These are phyloP conservation scores for Pittosporum tobira DNA, from an alignment of 129 eudicot species.

Conservation along the genomic window DNA sequence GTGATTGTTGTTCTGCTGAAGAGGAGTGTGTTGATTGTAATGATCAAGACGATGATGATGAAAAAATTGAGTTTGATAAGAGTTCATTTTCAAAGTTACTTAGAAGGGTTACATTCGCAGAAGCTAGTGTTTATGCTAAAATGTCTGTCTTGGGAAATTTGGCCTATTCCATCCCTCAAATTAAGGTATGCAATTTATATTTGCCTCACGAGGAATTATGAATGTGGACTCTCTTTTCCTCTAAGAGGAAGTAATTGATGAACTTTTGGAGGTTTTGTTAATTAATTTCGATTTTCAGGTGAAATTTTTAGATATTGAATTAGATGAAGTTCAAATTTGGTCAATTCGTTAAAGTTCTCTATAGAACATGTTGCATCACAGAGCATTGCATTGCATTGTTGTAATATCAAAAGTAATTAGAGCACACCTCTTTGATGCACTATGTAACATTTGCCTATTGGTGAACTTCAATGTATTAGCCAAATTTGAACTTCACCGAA, in stretches of 20 bases:
- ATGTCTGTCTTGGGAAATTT: constrained; percentile 75
- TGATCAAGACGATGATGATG: constrained; percentile 28
- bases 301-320: not conserved
- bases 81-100: constrained; percentile 70
- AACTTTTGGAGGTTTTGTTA: not conserved
- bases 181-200: constrained; percentile 42
- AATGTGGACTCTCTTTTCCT: not conserved
- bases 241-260: not conserved
- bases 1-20: not conserved
- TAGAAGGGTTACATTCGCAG: constrained; percentile 59
- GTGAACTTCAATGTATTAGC: no score
- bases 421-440: no score
- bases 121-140: constrained; percentile 79
- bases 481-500: not conserved
- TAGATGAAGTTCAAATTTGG: not conserved
- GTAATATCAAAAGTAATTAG: no score
- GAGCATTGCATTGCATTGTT: no score
- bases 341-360: no score
- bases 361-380: no score
- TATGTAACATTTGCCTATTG: no score
- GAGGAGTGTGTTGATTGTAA: constrained; percentile 45
- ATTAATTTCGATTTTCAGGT: not conserved
- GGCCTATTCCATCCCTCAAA: constrained; percentile 75
- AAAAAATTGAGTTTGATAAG: constrained; percentile 43
- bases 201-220: not conserved